Evolutionary conservation across 768 basidiomycete genomes (phyloP), one percentile per base, ranked within the genome.

Genomic region (Amanita exitialis): DNA sequence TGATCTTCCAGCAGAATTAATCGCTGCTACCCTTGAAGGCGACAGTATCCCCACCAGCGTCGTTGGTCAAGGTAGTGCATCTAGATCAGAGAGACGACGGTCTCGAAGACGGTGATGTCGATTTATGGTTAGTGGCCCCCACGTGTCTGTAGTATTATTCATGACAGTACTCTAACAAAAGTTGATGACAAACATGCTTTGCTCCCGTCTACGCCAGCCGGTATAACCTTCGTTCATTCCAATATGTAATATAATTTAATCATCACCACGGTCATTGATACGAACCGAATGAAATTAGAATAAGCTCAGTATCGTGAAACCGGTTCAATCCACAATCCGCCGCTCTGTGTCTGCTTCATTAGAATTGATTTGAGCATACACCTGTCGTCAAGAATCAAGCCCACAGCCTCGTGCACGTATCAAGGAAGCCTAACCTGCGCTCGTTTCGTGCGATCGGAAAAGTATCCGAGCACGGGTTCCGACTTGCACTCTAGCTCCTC

Each of bases 1-100:
- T 44, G 90, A 96, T 66, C 72, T 96, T 30, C 93, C 93, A 21
- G 90, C 92, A 30, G 93, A 96, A 58, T 78, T 95, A 52, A 92
- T 96, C 58, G 78, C 89, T 20, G 89, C 90, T 43, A 90, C 92
- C 6, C 67, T 96, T 58, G 93, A 92, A 66, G 85, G 85, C 6
- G 74, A 72, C 39, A 64, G 77, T 13, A 69, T 87, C 30, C 85
- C 87, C n/a, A 58, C 74, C 7, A 76, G 71, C 53, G 68, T 77
- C 3, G 69, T 85, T 34, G 79, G 80, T 6, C 77, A 76, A 57
- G 69, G 70, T 8, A 68, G 68, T 54, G 27, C 55, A n/a, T 68
- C 70, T 28, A 68, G 74, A 43, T 72, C 77, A 34, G 80, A 80
- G 53, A 72, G 85, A 63, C 78, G 78, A 53, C 73, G 81, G 52